Conservation (phyloP, 805 yeast genomes). For the Metschnikowia bowlesiae region DNA sequence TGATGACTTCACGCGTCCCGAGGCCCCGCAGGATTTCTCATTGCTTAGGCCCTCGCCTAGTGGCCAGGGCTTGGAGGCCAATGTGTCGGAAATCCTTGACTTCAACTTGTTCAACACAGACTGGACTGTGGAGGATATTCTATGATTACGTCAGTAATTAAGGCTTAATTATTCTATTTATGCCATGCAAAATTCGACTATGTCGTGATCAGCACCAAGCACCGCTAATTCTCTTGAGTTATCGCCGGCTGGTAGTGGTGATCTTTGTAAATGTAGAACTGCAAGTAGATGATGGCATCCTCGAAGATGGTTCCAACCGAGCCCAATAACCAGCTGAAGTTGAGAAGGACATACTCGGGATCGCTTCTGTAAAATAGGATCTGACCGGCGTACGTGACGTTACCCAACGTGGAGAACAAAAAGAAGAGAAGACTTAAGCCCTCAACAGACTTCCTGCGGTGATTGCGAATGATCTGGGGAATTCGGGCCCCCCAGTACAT, state of each 20-base stretch:
- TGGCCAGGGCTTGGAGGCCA: slow-evolving; percentile 2
- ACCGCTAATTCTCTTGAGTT: neutral
- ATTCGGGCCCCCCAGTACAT: slow-evolving; percentile 62
- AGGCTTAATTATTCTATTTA: neutral
- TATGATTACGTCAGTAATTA: neutral
- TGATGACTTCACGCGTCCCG: neutral
- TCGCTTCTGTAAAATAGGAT: slow-evolving; percentile 65
- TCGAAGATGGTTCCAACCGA: slow-evolving; percentile 73
- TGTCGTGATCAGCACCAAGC: neutral
- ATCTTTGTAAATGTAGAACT: slow-evolving; percentile 58
- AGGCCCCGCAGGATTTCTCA: slow-evolving; percentile 1
- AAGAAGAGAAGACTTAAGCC: slow-evolving; percentile 85
- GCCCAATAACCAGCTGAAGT: slow-evolving; percentile 75
- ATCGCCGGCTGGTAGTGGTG: slow-evolving; percentile 8
- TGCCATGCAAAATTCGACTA: neutral
- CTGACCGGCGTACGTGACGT: slow-evolving; percentile 70
- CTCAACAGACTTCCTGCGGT: slow-evolving; percentile 68
- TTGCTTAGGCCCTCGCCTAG: neutral
- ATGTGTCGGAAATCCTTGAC: slow-evolving; percentile 9
- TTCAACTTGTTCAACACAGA: slow-evolving; percentile 10
- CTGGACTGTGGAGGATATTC: slow-evolving; percentile 12
- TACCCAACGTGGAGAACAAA: slow-evolving; percentile 69
- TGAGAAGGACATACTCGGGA: slow-evolving; percentile 51
- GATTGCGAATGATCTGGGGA: slow-evolving; percentile 86
- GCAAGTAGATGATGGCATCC: slow-evolving; percentile 61